Percentiles rank a stretch among this genome's conserved stretches.
phyloP scores from a whole-genome alignment of 1,139 yeast genomes.

The Diutina ranongensis region DNA sequence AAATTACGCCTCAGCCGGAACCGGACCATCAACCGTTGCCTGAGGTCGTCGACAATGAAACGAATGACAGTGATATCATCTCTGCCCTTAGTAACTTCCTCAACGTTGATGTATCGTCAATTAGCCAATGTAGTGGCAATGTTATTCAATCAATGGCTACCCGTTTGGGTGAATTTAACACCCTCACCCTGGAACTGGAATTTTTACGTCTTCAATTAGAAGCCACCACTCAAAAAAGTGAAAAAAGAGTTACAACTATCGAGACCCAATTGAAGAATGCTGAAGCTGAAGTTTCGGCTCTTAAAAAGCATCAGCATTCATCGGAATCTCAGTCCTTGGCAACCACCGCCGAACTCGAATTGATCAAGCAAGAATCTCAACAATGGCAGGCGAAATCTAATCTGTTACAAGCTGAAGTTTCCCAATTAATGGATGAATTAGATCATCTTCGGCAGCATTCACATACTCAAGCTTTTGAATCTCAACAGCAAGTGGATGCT shows the following conservation, averaged over 20 bases:
- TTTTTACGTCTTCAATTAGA: background rate
- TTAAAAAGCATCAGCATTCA: background rate
- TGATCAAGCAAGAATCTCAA: background rate
- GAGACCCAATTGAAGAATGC: background rate
- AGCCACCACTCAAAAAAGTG: background rate
- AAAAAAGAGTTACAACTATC: background rate
- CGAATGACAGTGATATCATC: background rate
- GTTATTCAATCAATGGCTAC: background rate
- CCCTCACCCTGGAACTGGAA: background rate
- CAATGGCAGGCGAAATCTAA: background rate
- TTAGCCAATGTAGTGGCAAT: background rate
- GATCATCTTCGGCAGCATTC: background rate
- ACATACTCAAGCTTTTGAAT: constrained; percentile 18
- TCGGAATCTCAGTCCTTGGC: background rate
- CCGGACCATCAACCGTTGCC: too few species aligned
- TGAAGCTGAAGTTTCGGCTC: background rate
- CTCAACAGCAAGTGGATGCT: constrained; percentile 40
- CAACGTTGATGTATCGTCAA: background rate
- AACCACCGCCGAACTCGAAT: background rate
- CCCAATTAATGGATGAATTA: background rate
- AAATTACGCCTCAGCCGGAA: background rate
- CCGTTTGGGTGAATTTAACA: background rate
- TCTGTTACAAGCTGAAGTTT: background rate
- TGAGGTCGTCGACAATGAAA: too few species aligned
- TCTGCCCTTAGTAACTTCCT: background rate